Evolutionary conservation across 2,329 filamentous ascomycete genomes (phyloP).

Genomic region (Aureobasidium lini): DNA sequence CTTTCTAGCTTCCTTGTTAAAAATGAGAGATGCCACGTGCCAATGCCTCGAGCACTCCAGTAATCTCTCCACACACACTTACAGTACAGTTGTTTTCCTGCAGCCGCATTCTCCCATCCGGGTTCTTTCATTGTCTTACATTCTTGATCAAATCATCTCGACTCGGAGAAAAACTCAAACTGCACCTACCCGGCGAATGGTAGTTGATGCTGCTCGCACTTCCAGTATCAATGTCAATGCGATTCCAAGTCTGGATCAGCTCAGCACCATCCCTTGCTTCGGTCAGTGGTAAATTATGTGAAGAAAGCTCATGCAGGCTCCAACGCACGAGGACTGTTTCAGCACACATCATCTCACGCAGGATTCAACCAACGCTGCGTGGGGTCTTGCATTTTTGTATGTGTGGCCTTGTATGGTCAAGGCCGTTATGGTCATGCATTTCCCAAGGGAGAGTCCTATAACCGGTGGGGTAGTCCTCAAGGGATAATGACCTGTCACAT

Average conservation of each 20-base stretch:
- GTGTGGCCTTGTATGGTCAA: constrained; percentile 9
- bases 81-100: not conserved
- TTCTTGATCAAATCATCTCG: constrained; percentile 3
- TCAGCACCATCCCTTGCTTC: constrained; percentile 10
- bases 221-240: not conserved
- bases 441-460: not conserved
- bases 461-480: constrained; percentile 6
- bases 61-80: not conserved
- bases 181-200: not conserved
- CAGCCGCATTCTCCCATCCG: constrained; percentile 5
- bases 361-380: constrained; percentile 8
- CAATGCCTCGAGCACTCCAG: not conserved
- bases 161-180: not conserved
- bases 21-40: constrained; percentile 3
- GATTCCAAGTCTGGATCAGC: not conserved
- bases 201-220: not conserved
- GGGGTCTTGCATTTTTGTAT: constrained; percentile 6
- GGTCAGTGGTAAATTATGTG: not conserved
- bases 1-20: not conserved
- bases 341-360: constrained; percentile 10
- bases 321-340: constrained; percentile 13
- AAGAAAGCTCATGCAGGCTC: constrained; percentile 9
- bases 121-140: constrained; percentile 7
- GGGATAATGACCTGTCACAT: constrained; percentile 9
- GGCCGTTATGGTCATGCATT: constrained; percentile 10